A percentile compares a stretch with the other conserved stretches of the same genome.
Conservation (phyloP, 2,329 filamentous ascomycete genomes). For the Akanthomyces dipterigenus region DNA sequence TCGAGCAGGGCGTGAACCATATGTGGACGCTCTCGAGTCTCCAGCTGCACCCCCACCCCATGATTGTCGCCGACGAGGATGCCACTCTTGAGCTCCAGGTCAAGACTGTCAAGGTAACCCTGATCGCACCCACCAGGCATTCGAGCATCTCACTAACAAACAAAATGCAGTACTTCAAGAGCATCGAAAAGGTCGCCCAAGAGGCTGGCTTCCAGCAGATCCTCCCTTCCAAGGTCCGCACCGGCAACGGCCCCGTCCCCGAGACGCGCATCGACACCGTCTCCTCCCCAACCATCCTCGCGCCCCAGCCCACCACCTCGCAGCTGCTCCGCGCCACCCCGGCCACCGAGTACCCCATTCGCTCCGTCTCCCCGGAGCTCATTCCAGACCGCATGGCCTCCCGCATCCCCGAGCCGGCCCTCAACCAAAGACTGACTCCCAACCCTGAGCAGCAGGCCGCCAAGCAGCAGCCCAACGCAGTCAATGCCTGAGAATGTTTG, state of each 20-base stretch:
- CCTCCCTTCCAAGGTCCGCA: constrained; percentile 49
- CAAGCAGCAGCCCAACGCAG: constrained; percentile 20
- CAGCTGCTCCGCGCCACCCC: constrained; percentile 48
- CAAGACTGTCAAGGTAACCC: constrained; percentile 58
- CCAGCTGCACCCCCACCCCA: constrained; percentile 72
- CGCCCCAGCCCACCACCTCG: constrained; percentile 50
- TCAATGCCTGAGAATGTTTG: constrained; percentile 17
- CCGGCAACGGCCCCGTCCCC: constrained; percentile 36
- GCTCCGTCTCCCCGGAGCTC: constrained; percentile 52
- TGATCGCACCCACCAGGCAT: not conserved
- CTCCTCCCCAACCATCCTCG: constrained; percentile 38
- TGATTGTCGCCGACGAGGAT: constrained; percentile 80
- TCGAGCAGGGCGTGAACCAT: constrained; percentile 78
- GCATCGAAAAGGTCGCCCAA: constrained; percentile 58
- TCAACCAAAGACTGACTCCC: constrained; percentile 40
- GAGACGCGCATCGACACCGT: constrained; percentile 37
- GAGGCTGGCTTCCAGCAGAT: constrained; percentile 52
- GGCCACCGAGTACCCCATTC: constrained; percentile 46
- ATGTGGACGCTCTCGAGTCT: constrained; percentile 85
- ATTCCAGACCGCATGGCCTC: constrained; percentile 58
- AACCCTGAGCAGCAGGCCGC: constrained; percentile 39
- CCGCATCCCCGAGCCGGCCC: constrained; percentile 43
- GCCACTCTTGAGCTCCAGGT: constrained; percentile 66
- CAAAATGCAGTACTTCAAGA: constrained; percentile 56
- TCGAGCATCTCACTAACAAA: not conserved